Base-by-base conservation (phyloP, 495 filamentous ascomycete species). In the Staphylotrichum tortipilum region DNA sequence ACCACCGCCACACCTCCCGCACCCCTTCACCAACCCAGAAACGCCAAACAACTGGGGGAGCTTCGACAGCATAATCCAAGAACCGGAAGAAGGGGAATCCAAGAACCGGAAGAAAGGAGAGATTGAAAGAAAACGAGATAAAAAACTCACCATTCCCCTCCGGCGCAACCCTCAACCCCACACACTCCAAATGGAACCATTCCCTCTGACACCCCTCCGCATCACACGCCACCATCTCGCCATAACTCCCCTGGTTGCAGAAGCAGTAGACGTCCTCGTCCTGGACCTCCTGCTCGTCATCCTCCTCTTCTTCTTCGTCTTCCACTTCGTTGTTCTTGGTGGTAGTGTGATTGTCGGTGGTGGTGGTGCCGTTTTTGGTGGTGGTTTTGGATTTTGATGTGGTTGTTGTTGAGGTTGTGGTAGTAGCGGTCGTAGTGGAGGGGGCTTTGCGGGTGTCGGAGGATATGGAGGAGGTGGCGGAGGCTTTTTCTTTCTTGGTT, bases 171-270 rank as follows among this genome's bases (percentile, higher is more conserved):
- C 81, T 86, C 64, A 98, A 62, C 46, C 88, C 90, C 15, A 94
- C 89, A 66, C 92, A 98, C 33, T 82, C 83, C 35, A 98, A 64
- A 75, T 98, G 92, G 71, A 97, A 98, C 92, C 92, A 98, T 69
- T 97, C 91, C 53, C 80, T 77, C 52, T 82, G 78, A 69, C 92
- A 98, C 22, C 76, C 77, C 43, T 91, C 86, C 37, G 84, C 86
- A 61, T 98, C 92, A 56, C 92, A 98, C n/a, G 84, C 92, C 14
- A 98, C 86, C 92, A 98, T 98, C 68, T 94, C 87, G 18, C 92
- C 92, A 60, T 95, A 98, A 59, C 86, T 92, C 28, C 95, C 82
- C 52, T 84, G 79, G 55, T 96, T 86, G 65, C 92, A 98, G 67
- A 89, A 88, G 67, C 92, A 98, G 67, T 96, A 98, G 4, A 51